A percentile compares a stretch with the other conserved stretches of the same genome.
These are phyloP conservation scores for Gastrolobium villosum DNA, from an alignment of 306 rosid species.

Conservation along the genomic window DNA sequence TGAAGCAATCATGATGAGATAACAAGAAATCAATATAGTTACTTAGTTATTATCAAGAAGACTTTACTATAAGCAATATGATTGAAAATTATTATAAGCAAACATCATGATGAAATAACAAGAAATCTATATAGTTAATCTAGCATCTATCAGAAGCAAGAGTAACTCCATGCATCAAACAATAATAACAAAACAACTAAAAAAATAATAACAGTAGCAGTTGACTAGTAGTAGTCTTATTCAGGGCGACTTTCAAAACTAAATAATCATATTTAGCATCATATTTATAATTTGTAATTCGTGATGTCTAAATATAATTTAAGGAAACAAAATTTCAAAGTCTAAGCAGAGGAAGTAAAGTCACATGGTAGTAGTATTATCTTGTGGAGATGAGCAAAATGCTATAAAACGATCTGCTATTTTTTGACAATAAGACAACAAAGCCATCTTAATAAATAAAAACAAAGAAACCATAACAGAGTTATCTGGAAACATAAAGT, in stretches of 20 bases:
- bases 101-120: background rate
- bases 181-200: background rate
- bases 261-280: background rate
- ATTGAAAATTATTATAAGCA: constrained; percentile 16
- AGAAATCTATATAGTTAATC: constrained; percentile 6
- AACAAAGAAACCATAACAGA: background rate
- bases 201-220: background rate
- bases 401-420: background rate
- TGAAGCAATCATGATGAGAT: background rate
- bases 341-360: constrained; percentile 11
- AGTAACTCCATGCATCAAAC: constrained; percentile 8
- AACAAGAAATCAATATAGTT: constrained; percentile 7
- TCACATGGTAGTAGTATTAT: constrained; percentile 25
- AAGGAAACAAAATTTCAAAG: constrained; percentile 2
- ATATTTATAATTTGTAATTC: constrained; percentile 3
- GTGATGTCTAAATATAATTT: constrained; percentile 9
- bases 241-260: constrained; percentile 7
- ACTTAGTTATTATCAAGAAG: background rate
- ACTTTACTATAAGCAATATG: constrained; percentile 23
- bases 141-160: background rate
- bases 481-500: constrained; percentile 22
- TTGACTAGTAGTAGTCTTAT: constrained; percentile 4
- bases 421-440: background rate
- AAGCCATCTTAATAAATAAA: background rate
- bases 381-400: constrained; percentile 12